A percentile compares a stretch with the other conserved stretches of the same genome.
phyloP scores from a whole-genome alignment of 495 filamentous ascomycete species.

The Cercophora newfieldiana region DNA sequence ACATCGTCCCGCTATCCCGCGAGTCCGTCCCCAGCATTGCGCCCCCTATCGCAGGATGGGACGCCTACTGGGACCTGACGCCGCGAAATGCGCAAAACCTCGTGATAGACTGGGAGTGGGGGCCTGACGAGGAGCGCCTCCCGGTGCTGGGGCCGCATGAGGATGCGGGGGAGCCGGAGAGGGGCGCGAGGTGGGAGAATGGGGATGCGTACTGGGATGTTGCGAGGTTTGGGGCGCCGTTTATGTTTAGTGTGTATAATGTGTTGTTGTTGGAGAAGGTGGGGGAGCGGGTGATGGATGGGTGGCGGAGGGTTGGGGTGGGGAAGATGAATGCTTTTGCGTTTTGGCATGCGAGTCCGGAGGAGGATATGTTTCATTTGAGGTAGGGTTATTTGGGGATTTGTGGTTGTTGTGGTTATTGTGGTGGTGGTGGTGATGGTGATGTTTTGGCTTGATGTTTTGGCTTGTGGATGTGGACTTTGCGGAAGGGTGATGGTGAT shows the following conservation, averaged over 20 bases:
- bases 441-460: no score
- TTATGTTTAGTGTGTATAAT: constrained; percentile 13
- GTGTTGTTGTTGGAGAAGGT: constrained; percentile 14
- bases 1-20: constrained; percentile 19
- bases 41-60: constrained; percentile 18
- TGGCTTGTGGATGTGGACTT: no score
- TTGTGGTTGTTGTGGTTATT: background rate
- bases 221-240: constrained; percentile 8
- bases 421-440: background rate
- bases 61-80: constrained; percentile 14
- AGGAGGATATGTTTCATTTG: constrained; percentile 5
- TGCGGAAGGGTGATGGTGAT: no score
- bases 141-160: constrained; percentile 7
- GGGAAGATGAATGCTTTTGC: constrained; percentile 16
- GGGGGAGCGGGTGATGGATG: background rate
- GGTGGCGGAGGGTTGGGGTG: constrained; percentile 12
- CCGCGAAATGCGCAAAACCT: background rate
- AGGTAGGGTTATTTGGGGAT: constrained; percentile 4
- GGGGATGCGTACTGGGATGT: constrained; percentile 14
- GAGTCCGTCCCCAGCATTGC: constrained; percentile 20
- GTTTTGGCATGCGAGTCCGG: constrained; percentile 17
- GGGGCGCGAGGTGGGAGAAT: background rate
- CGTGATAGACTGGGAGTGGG: constrained; percentile 12
- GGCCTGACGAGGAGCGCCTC: background rate
- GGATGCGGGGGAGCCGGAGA: background rate